phyloP scores from a whole-genome alignment of 2,329 filamentous ascomycete species.

The Colletotrichum sp. region DNA sequence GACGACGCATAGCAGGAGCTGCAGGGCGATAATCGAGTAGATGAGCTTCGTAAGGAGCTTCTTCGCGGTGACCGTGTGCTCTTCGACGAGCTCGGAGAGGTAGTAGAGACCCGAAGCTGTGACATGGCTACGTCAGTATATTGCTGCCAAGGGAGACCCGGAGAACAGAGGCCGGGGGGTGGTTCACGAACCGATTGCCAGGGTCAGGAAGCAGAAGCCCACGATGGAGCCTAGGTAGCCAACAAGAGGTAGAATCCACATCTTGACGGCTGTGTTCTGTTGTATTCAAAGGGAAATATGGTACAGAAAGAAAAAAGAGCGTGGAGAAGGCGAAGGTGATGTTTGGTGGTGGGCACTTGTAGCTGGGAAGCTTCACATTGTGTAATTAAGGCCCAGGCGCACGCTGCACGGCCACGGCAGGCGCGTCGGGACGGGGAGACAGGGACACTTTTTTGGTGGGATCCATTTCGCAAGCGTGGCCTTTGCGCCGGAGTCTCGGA shows the following conservation, averaged over 20 bases:
- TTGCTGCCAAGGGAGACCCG: not conserved
- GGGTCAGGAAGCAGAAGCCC: slow-evolving; percentile 91
- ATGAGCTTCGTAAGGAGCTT: slow-evolving; percentile 85
- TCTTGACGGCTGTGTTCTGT: slow-evolving; percentile 44
- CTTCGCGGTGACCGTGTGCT: slow-evolving; percentile 93
- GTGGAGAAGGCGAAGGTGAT: not conserved
- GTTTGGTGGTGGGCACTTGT: not conserved
- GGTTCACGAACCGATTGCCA: slow-evolving; percentile 78
- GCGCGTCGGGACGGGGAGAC: not conserved
- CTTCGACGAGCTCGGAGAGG: slow-evolving; percentile 95
- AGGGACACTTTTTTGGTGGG: not conserved
- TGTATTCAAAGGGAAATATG: not conserved
- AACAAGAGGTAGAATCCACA: slow-evolving; percentile 95
- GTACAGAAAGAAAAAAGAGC: not conserved
- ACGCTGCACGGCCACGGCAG: not conserved
- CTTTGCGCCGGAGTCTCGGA: slow-evolving; percentile 15
- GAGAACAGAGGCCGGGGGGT: not conserved
- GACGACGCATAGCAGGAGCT: slow-evolving; percentile 75
- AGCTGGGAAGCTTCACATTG: not conserved
- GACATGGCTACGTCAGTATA: not conserved
- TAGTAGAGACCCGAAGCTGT: slow-evolving; percentile 97
- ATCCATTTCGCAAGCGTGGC: slow-evolving; percentile 17
- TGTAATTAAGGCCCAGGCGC: not conserved
- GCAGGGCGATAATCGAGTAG: slow-evolving; percentile 77
- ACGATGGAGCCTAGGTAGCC: slow-evolving; percentile 87